A percentile compares a stretch with the other conserved stretches of the same genome.
Evolutionary conservation across 2,329 filamentous ascomycete genomes (phyloP).

Genomic region (Trichoderma gracile): DNA sequence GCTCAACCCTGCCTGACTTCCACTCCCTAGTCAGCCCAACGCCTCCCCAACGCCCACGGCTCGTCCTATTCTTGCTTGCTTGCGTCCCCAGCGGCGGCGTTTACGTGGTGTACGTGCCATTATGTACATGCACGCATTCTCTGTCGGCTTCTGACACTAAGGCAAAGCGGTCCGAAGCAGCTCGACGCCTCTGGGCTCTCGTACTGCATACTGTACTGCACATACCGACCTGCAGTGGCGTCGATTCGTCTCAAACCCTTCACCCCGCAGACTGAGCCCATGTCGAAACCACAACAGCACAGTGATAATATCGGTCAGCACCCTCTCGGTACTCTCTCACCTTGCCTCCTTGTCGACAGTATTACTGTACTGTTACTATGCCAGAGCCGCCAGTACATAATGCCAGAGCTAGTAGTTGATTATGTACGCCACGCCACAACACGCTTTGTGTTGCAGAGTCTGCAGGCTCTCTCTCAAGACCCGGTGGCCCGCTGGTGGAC

Average conservation of each 20-base stretch:
- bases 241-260: not conserved
- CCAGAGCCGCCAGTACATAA: constrained; percentile 1
- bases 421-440: constrained; percentile 9
- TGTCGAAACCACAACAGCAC: not conserved
- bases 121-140: constrained; percentile 21
- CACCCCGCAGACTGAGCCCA: constrained; percentile 7
- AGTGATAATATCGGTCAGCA: not conserved
- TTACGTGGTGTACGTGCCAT: constrained; percentile 1
- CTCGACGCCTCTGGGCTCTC: not conserved
- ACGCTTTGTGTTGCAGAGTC: constrained; percentile 6
- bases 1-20: not conserved
- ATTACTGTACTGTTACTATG: too few species aligned
- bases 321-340: not conserved
- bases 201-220: not conserved
- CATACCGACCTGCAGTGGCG: constrained; percentile 1
- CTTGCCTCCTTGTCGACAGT: too few species aligned
- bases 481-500: constrained; percentile 6
- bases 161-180: constrained; percentile 20
- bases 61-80: constrained; percentile 13
- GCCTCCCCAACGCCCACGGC: constrained; percentile 1
- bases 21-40: not conserved
- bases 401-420: not conserved
- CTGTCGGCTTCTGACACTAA: constrained; percentile 11
- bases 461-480: not conserved
- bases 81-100: constrained; percentile 11